These are phyloP conservation scores for Prasinococcaceae sp. DNA, from an alignment of 139 green algal genomes.

Conservation along the genomic window DNA sequence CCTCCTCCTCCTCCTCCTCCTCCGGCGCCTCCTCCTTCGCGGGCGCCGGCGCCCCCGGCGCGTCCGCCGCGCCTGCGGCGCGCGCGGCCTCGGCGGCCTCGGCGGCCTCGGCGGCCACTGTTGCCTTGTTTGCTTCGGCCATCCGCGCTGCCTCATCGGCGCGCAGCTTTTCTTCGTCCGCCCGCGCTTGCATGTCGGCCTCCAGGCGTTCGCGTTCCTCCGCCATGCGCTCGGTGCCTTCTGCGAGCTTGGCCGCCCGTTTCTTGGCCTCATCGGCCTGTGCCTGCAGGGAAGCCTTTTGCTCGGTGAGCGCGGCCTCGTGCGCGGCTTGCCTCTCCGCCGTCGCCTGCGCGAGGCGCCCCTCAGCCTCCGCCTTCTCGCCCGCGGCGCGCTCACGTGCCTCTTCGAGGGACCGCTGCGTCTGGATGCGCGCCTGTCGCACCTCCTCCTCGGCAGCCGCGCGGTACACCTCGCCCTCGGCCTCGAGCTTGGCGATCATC, in stretches of 20 bases:
- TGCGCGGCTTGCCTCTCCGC: background rate
- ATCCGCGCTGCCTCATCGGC: background rate
- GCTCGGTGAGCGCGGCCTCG: background rate
- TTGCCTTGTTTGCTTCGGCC: background rate
- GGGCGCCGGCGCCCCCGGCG: background rate
- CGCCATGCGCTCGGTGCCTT: background rate
- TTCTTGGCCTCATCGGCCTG: too few species aligned
- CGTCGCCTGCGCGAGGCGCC: too few species aligned
- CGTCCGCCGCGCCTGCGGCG: background rate
- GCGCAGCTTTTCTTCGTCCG: background rate
- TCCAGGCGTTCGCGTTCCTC: slow-evolving; percentile 1
- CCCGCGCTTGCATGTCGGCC: background rate
- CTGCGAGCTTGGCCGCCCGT: background rate
- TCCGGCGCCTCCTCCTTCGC: slow-evolving; percentile 2
- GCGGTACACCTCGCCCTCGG: background rate
- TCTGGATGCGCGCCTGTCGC: background rate
- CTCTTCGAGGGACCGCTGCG: background rate
- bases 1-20: slow-evolving; percentile 4
- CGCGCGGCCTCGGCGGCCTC: background rate
- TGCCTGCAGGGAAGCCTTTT: too few species aligned
- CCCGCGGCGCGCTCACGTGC: background rate
- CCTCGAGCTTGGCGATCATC: slow-evolving; percentile 1
- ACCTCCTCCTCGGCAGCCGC: background rate
- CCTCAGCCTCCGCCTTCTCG: background rate
- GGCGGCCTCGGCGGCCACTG: background rate